Evolutionary conservation across 1,139 yeast genomes (phyloP).

Genomic region (Protomyces inundatus): DNA sequence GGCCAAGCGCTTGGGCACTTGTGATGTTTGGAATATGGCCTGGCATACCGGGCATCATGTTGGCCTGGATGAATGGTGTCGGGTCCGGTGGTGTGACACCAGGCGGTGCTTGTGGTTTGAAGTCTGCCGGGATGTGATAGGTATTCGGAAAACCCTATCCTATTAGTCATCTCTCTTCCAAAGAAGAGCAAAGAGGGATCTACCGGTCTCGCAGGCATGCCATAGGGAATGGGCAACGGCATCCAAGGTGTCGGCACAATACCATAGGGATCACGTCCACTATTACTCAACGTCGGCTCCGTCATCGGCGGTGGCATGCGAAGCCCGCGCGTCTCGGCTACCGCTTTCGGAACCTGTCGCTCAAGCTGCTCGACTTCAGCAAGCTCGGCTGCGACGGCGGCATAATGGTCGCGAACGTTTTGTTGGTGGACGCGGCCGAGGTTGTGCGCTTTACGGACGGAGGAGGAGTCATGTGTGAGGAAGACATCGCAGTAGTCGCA

Average conservation of each 20-base stretch:
- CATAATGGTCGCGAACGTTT: constrained; percentile 72
- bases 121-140: background rate
- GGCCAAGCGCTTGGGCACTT: constrained; percentile 3
- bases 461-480: constrained; percentile 80
- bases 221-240: constrained; percentile 34
- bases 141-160: constrained; percentile 22
- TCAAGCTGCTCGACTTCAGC: constrained; percentile 32
- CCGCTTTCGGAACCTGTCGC: constrained; percentile 30
- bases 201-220: constrained; percentile 27
- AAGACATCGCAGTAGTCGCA: constrained; percentile 85
- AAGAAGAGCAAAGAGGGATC: constrained; percentile 12
- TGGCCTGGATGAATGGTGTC: constrained; percentile 23
- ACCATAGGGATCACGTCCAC: constrained; percentile 30
- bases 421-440: constrained; percentile 74
- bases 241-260: constrained; percentile 34
- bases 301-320: constrained; percentile 20
- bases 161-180: constrained; percentile 7
- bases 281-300: constrained; percentile 10
- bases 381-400: constrained; percentile 39
- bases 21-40: background rate
- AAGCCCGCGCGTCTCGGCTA: constrained; percentile 32
- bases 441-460: constrained; percentile 79
- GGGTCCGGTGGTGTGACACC: constrained; percentile 28
- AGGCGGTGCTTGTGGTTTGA: constrained; percentile 26
- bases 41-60: constrained; percentile 2